These are phyloP conservation scores for Exophiala viscosa DNA, from an alignment of 2,329 filamentous ascomycete genomes.

Conservation along the genomic window DNA sequence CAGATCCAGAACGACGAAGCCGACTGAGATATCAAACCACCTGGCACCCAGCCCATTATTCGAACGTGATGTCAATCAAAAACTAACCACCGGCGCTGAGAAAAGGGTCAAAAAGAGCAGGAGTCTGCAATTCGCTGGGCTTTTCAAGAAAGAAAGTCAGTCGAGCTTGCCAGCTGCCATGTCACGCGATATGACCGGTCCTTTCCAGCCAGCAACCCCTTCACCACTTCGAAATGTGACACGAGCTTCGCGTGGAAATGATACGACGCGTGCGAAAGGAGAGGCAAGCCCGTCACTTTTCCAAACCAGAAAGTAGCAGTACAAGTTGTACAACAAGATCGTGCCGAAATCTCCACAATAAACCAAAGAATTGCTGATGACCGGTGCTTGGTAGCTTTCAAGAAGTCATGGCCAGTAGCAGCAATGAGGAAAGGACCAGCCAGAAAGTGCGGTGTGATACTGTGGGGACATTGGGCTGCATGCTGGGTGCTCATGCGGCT, in stretches of 20 bases:
- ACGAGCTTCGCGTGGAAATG: constrained; percentile 6
- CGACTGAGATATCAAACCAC: background rate
- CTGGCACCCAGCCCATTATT: constrained; percentile 1
- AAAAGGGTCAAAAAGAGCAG: constrained; percentile 18
- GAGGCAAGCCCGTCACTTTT: background rate
- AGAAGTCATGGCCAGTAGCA: no score
- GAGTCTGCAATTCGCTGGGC: constrained; percentile 20
- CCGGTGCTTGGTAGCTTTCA: no score
- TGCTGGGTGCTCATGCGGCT: no score
- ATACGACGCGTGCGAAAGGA: background rate
- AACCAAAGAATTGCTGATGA: no score
- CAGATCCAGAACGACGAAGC: constrained; percentile 10
- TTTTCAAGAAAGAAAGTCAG: constrained; percentile 17
- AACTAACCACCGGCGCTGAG: background rate
- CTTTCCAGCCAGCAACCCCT: constrained; percentile 19
- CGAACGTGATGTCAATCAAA: constrained; percentile 9
- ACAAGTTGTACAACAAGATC: background rate
- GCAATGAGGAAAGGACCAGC: no score
- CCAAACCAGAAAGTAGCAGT: background rate
- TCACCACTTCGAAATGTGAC: constrained; percentile 20
- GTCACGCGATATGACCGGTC: constrained; percentile 2
- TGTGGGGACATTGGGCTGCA: no score
- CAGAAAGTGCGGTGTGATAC: no score
- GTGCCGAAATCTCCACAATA: background rate
- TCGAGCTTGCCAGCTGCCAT: constrained; percentile 1